These are phyloP conservation scores for Microdochium trichocladiopsis DNA, from an alignment of 2,329 filamentous ascomycete species.

Conservation along the genomic window DNA sequence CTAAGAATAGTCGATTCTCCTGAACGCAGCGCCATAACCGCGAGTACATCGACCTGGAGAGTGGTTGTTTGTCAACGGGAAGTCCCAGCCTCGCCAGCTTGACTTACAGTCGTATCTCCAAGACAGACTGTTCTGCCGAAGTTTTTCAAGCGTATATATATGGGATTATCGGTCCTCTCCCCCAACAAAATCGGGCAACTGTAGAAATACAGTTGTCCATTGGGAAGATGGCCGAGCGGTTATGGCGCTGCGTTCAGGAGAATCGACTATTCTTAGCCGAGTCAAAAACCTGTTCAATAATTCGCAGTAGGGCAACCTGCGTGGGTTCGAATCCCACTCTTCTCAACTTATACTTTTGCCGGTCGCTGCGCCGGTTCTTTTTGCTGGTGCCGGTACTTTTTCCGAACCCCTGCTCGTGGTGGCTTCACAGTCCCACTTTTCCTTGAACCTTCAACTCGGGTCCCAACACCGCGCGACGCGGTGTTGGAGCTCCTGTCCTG, in stretches of 20 bases:
- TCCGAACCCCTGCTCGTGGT: too few species aligned
- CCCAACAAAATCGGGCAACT: neutral
- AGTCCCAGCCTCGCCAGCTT: too few species aligned
- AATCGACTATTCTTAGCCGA: slow-evolving; percentile 5
- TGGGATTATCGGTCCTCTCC: neutral
- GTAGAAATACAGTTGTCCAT: neutral
- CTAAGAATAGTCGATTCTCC: slow-evolving; percentile 9
- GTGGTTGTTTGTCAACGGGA: neutral
- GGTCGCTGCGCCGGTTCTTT: too few species aligned
- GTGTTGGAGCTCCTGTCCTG: too few species aligned
- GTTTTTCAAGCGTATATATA: neutral
- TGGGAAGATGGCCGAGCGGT: slow-evolving; percentile 24
- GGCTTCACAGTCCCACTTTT: too few species aligned
- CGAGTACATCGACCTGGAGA: slow-evolving; percentile 19
- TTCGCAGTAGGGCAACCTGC: slow-evolving; percentile 28
- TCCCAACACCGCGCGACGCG: too few species aligned
- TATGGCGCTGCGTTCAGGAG: slow-evolving; percentile 24
- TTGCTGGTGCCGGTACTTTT: too few species aligned
- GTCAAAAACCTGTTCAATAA: neutral
- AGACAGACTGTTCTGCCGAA: too few species aligned
- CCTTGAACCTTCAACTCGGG: too few species aligned
- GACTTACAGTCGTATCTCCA: too few species aligned
- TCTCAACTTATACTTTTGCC: slow-evolving; percentile 15
- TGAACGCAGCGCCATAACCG: slow-evolving; percentile 26
- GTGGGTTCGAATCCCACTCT: slow-evolving; percentile 33